A percentile compares a stretch with the other conserved stretches of the same genome.
Conservation (phyloP, 163 green algal genomes). For the Prototheca wickerhamii region DNA sequence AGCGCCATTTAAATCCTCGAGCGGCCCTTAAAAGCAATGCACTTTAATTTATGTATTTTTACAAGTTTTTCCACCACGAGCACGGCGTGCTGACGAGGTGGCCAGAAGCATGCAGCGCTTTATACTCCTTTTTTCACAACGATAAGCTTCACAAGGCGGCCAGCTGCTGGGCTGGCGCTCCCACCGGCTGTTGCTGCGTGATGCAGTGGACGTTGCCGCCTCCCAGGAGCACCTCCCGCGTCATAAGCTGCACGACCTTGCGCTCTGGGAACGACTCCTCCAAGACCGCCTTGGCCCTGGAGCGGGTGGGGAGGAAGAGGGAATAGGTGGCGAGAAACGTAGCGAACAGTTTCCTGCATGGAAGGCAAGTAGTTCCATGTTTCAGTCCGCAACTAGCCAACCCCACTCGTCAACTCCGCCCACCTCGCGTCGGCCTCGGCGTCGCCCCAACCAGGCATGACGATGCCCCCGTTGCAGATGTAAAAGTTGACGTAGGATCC, state of each 20-base stretch:
- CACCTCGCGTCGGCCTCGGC: slow-evolving; percentile 28
- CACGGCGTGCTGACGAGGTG: no score
- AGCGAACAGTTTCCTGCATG: no score
- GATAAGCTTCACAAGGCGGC: neutral
- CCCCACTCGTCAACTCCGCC: neutral
- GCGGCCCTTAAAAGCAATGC: no score
- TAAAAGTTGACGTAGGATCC: slow-evolving; percentile 70
- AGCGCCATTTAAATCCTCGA: no score
- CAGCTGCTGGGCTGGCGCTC: neutral
- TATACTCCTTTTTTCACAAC: neutral
- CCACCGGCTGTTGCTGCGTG: slow-evolving; percentile 51
- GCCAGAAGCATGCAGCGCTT: neutral
- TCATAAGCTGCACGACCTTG: slow-evolving; percentile 43
- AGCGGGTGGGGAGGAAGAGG: no score
- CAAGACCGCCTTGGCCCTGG: slow-evolving; percentile 35
- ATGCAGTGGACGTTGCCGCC: slow-evolving; percentile 75
- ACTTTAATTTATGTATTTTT: no score
- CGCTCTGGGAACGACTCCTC: slow-evolving; percentile 39
- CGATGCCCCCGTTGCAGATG: slow-evolving; percentile 52
- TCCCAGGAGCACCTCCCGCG: slow-evolving; percentile 51
- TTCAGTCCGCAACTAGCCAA: neutral
- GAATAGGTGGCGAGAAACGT: no score
- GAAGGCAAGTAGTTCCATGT: no score
- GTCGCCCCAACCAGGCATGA: slow-evolving; percentile 51
- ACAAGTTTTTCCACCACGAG: no score